Percentiles rank a stretch among this genome's conserved stretches.
phyloP scores from a whole-genome alignment of 805 yeast genomes.

The Pichia nanzhaoensis region DNA sequence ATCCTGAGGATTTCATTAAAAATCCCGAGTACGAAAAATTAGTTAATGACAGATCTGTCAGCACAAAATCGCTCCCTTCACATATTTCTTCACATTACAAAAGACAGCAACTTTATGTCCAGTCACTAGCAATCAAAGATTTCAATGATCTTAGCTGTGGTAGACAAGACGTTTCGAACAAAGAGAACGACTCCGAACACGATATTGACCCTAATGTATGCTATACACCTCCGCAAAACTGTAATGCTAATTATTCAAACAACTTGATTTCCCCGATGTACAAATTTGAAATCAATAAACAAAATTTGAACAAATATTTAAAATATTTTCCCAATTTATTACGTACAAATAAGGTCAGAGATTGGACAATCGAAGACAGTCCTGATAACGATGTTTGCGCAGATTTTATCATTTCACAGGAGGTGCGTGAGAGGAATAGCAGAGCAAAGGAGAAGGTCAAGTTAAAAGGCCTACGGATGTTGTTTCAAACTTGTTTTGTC shows the following conservation, averaged over 20 bases:
- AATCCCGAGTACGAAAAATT: constrained; percentile 20
- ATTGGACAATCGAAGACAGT: constrained; percentile 28
- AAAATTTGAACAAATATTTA: constrained; percentile 13
- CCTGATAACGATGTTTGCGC: constrained; percentile 57
- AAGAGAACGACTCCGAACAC: background rate
- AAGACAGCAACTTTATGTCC: constrained; percentile 18
- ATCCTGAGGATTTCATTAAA: constrained; percentile 32
- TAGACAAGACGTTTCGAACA: background rate
- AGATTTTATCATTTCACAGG: constrained; percentile 56
- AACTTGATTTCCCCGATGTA: constrained; percentile 21
- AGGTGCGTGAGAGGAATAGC: constrained; percentile 33
- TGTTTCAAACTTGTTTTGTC: constrained; percentile 35
- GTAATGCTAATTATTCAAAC: constrained; percentile 19
- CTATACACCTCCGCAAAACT: constrained; percentile 23
- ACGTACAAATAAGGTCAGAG: constrained; percentile 21
- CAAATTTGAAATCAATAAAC: constrained; percentile 24
- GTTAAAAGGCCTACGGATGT: constrained; percentile 37
- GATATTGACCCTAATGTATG: background rate
- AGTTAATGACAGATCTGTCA: constrained; percentile 5
- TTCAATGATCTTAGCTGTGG: constrained; percentile 21
- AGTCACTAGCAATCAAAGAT: constrained; percentile 19
- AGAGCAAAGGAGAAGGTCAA: constrained; percentile 24
- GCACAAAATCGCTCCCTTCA: constrained; percentile 4
- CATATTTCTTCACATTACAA: constrained; percentile 18
- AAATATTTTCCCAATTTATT: constrained; percentile 12